Evolutionary conservation across 2,329 filamentous ascomycete species (phyloP), one percentile per base, ranked within the genome.

Genomic region (Blumeria graminis): DNA sequence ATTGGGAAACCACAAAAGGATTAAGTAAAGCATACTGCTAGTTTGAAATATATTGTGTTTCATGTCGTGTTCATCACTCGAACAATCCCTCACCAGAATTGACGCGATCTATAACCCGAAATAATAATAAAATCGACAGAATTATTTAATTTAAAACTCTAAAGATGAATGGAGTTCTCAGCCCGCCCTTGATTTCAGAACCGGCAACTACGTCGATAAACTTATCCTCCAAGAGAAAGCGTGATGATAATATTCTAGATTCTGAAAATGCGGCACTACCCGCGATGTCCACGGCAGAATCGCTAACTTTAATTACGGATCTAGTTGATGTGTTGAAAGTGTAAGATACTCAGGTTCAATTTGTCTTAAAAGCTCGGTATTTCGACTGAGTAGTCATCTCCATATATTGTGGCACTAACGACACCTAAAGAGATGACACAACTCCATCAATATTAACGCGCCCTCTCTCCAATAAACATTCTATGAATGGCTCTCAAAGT

Each of bases 171-270:
- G 73, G 72, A 62, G 66, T 68, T 56, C 63, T 68, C 56, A 69
- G 67, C 59, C 68, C 69, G 33, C 61, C 62, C 28, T 62, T 62
- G 53, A 65, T 63, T 51, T 62, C 61, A 56, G 63, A 64, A 10
- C 55, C 57, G 41, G 52, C 61, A 39, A 57, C 60, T 55, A 56
- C 62, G 39, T 60, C 64, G 28, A 62, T 67, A 55, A 64, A 65
- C 56, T 62, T 70, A 36, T 66, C 71, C 32, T 69, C 69, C 57
- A 81, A 81, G 70, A 71, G 77, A 66, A 81, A 81, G 69, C 77
- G 77, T 71, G 75, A 78, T 63, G 67, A 68, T 54, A 69, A 65
- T 58, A 70, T 72, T 55, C 22, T 38, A 22, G 58, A 63, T 55
- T 62, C 61, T 52, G 61, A 62, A 54, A 58, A 53, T 43, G 41